Conservation (phyloP, 2,329 filamentous ascomycete species). For the Nemania sp. region DNA sequence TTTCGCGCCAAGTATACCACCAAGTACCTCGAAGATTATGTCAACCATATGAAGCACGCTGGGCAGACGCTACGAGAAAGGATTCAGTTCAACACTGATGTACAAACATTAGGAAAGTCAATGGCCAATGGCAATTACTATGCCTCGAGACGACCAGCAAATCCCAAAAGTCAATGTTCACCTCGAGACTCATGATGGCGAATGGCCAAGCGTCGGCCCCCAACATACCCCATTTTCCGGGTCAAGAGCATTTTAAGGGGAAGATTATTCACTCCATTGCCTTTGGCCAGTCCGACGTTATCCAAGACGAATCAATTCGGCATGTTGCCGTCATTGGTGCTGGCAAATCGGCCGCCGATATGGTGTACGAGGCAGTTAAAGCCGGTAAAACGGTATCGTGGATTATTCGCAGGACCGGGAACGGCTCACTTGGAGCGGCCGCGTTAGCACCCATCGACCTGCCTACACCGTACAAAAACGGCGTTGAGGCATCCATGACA, state of each 20-base stretch:
- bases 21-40: conserved; percentile 34
- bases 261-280: conserved; percentile 40
- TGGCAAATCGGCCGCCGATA: conserved; percentile 44
- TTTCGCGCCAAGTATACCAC: conserved; percentile 36
- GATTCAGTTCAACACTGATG: conserved; percentile 29
- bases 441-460: conserved; percentile 35
- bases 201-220: conserved; percentile 26
- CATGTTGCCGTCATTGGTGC: conserved; percentile 41
- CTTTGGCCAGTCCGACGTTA: conserved; percentile 38
- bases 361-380: conserved; percentile 42
- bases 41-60: conserved; percentile 25
- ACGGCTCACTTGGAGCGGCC: conserved; percentile 38
- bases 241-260: conserved; percentile 34
- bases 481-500: conserved; percentile 31
- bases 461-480: conserved; percentile 34
- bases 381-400: conserved; percentile 40
- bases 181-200: conserved; percentile 25
- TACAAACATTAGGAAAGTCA: conserved; percentile 28
- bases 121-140: conserved; percentile 30
- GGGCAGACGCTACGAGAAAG: conserved; percentile 30
- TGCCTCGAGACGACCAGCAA: conserved; percentile 20
- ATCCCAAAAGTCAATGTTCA: conserved; percentile 13
- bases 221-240: conserved; percentile 38
- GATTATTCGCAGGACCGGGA: conserved; percentile 39
- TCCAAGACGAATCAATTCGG: conserved; percentile 27